Evolutionary conservation across 1,284 basidiomycete genomes (phyloP).

Genomic region (Stygiomarasmius scandens): DNA sequence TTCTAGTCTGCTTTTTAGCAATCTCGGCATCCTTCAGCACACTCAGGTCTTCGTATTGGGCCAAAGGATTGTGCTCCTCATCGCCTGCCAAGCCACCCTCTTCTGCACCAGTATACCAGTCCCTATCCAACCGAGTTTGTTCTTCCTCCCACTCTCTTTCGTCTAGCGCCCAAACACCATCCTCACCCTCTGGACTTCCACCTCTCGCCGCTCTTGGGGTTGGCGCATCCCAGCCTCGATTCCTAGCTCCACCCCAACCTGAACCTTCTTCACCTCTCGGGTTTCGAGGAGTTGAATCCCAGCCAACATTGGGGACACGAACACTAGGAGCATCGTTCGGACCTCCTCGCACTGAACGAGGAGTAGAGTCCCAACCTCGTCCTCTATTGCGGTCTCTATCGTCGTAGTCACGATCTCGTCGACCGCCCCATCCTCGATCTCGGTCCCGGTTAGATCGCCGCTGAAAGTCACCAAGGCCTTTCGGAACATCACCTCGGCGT

Average conservation of each 20-base stretch:
- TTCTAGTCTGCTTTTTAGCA: constrained; percentile 79
- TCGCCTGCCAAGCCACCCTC: constrained; percentile 17
- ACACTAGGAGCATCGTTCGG: constrained; percentile 79
- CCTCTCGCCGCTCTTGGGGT: constrained; percentile 74
- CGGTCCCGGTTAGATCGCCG: constrained; percentile 67
- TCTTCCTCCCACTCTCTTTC: constrained; percentile 48
- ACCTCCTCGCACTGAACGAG: constrained; percentile 60
- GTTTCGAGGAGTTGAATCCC: constrained; percentile 86
- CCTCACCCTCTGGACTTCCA: constrained; percentile 65
- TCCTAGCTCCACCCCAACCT: constrained; percentile 60
- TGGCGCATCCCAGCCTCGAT: constrained; percentile 82
- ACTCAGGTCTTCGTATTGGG: constrained; percentile 87
- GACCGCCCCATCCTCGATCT: constrained; percentile 40
- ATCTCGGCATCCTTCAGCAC: constrained; percentile 77
- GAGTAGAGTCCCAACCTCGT: constrained; percentile 71
- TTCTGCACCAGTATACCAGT: constrained; percentile 72
- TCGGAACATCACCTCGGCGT: constrained; percentile 55
- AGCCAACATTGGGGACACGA: constrained; percentile 85
- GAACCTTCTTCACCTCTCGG: constrained; percentile 50
- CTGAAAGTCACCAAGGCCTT: constrained; percentile 73
- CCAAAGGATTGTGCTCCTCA: constrained; percentile 62
- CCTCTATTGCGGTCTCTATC: constrained; percentile 25
- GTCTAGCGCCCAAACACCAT: constrained; percentile 60
- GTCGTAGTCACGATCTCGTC: constrained; percentile 27
- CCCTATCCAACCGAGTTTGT: constrained; percentile 17